Evolutionary conservation across 176 grass and related monocot genomes (phyloP), one percentile per base, ranked within the genome.

Genomic region (Echinochloa phyllopogon): DNA sequence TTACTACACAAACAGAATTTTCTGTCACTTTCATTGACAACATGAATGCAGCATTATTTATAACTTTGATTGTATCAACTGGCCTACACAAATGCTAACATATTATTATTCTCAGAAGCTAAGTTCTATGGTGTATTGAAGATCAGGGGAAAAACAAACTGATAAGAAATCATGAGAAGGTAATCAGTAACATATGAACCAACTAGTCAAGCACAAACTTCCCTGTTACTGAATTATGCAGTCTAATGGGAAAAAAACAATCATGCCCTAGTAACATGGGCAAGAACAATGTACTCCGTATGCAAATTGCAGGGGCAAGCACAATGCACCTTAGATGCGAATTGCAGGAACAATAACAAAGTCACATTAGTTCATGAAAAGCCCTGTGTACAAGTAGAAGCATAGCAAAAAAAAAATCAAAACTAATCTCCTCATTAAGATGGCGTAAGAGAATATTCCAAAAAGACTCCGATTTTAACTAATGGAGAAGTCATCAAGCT

Each of bases 21-120:
- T 67, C n/a, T 78, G 49, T 79, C 88, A 74, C 50, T 52, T 86
- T 79, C 74, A 79, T 87, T 79, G 79, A 83, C 84, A 83, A 78
- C 5, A 69, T 38, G 52, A 59, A 83, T 42, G 12, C 0, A 27
- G 13, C 57, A 81, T 67, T 83, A 38, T 72, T 90, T 86, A 66
- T 18, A 52, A 66, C 4, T 59, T 80, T 68, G 29, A 67, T 84
- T 62, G 4, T 83, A 51, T 66, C 41, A 23, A 60, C 75, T 64
- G 33, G 58, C 69, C 52, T 37, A 41, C 16, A 58, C 49, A 83
- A 86, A 83, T 57, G 49, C 48, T 75, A 78, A 58, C 17, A 77
- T 49, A 15, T 43, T 86, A 58, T 16, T 55, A 73, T 58, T 66
- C 13, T 58, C 38, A 79, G 56, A 82, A 90, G 81, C 44, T 23